phyloP scores from a whole-genome alignment of 2,329 filamentous ascomycete genomes.

The Diaporthe australafricana region DNA sequence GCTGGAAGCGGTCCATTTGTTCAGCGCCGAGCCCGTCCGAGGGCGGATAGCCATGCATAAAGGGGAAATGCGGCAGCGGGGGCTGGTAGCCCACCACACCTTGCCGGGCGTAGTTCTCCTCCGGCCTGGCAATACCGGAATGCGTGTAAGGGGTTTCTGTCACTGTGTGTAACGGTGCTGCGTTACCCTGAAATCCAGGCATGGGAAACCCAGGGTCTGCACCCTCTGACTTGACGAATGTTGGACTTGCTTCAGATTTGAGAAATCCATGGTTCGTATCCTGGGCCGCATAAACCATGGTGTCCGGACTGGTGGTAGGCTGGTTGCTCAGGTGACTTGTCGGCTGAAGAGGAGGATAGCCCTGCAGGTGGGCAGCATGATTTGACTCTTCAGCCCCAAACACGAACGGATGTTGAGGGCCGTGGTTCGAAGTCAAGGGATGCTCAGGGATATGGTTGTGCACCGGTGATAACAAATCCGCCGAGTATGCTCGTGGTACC shows the following conservation, averaged over 20 bases:
- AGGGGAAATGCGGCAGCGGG: not conserved
- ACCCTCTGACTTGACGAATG: conserved; percentile 43
- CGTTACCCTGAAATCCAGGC: not conserved
- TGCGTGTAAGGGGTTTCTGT: not conserved
- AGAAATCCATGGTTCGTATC: conserved; percentile 43
- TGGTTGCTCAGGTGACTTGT: conserved; percentile 20
- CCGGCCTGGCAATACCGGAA: not conserved
- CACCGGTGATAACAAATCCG: conserved; percentile 27
- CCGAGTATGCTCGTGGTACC: conserved; percentile 21
- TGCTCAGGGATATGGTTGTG: conserved; percentile 14
- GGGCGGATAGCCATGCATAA: conserved; percentile 16
- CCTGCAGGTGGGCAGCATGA: conserved; percentile 30
- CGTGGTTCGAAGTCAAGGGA: conserved; percentile 31
- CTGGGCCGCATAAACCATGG: conserved; percentile 53
- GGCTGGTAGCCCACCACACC: not conserved
- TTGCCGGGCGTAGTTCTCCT: conserved; percentile 9
- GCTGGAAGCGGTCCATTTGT: conserved; percentile 28
- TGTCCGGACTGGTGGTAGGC: conserved; percentile 48
- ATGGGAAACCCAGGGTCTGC: conserved; percentile 36
- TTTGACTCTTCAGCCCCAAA: conserved; percentile 32
- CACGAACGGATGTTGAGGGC: conserved; percentile 25
- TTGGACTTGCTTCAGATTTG: conserved; percentile 38
- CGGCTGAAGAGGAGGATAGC: conserved; percentile 34
- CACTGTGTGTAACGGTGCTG: conserved; percentile 1
- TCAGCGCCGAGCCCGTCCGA: conserved; percentile 27